Evolutionary conservation across 2,329 filamentous ascomycete genomes (phyloP), one percentile per base, ranked within the genome.

Genomic region (Aspergillus alliaceus): DNA sequence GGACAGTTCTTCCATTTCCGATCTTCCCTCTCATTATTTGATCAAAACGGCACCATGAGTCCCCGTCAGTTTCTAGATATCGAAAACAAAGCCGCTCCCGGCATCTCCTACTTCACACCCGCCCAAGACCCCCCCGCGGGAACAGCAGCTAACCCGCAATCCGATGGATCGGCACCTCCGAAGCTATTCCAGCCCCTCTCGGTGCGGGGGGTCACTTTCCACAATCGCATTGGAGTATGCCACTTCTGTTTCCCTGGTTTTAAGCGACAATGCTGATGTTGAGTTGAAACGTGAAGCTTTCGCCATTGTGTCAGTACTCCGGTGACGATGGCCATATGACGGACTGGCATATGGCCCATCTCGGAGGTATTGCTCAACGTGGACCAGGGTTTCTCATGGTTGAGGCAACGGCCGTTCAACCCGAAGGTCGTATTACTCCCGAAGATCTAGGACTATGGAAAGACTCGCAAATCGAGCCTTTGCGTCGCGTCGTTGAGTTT

Each of bases 351-450:
- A 79, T 93, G 50, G 86, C 91, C 15, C 92, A 96, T 69, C 80
- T 93, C 24, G 90, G 91, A 56, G 87, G 90, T 59, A 92, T 92
- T 64, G 83, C 90, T 22, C 81, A 88, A 57, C 86, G 89, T 55
- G 93, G 93, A 11, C 87, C 90, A 0, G 89, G 85, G 1, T 79
- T 96, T 18, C 79, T 88, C 48, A 84, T 92, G 58, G 80, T 93
- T 56, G 93, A 96, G 77, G 91, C 92, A 25, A 92, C 90, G 0
- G 80, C 86, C 31, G 89, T 96, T 0, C 80, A 84, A 9, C 76
- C 90, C 6, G 86, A 93, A 64, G 92, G 92, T 27, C 85, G 93
- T 54, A 96, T 96, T 78, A 89, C 90, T 0, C 91, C 91, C 0
- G 58, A 70, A 39, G 67, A 70, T 47, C 50, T 66, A 14, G 71